phyloP scores from a whole-genome alignment of 331 rosid species.

The Quercus phellos region DNA sequence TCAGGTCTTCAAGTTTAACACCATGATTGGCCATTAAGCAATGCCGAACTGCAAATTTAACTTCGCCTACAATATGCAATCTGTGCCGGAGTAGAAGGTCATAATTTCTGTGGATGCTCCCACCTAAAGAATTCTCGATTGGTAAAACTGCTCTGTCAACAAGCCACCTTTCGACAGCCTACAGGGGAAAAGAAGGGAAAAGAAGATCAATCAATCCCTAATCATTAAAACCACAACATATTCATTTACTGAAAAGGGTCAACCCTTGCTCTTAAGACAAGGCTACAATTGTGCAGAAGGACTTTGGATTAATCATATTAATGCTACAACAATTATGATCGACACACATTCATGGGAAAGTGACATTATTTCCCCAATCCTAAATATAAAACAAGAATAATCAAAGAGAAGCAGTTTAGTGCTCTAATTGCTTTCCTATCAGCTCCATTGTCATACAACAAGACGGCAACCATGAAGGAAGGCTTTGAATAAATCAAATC shows the following conservation, averaged over 20 bases:
- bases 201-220: not conserved
- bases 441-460: too few species aligned
- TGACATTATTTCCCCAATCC: too few species aligned
- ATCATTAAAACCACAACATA: not conserved
- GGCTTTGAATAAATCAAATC: too few species aligned
- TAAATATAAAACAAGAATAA: too few species aligned
- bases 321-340: not conserved
- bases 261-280: not conserved
- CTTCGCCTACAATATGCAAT: constrained; percentile 95
- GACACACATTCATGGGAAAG: too few species aligned
- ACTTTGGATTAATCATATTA: not conserved
- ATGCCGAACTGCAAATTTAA: constrained; percentile 83
- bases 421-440: too few species aligned
- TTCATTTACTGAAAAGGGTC: not conserved
- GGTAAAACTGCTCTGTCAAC: constrained; percentile 98
- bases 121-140: constrained; percentile 95
- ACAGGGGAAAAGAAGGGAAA: constrained; percentile 1
- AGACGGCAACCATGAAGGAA: too few species aligned
- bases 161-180: constrained; percentile 94
- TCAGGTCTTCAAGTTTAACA: constrained; percentile 62
- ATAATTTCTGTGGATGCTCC: constrained; percentile 97
- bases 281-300: not conserved
- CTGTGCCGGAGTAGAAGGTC: constrained; percentile 90
- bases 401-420: too few species aligned
- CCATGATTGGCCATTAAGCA: constrained; percentile 87